phyloP scores from a whole-genome alignment of 768 basidiomycete genomes.

The Lactarius deliciosus region DNA sequence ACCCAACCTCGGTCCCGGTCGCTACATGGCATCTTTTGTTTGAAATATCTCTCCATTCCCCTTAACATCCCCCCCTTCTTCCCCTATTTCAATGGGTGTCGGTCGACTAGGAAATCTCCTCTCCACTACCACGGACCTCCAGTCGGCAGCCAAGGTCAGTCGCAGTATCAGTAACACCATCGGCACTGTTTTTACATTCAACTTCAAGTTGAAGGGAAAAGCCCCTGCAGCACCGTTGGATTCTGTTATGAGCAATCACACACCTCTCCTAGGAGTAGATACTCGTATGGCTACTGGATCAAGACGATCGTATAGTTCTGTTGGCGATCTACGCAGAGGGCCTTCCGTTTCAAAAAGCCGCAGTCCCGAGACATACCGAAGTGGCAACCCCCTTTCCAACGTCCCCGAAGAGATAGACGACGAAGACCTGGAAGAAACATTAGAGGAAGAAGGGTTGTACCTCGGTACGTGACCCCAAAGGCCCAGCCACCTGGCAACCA shows the following conservation, averaged over 20 bases:
- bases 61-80: background rate
- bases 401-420: slow-evolving; percentile 28
- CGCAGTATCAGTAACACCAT: background rate
- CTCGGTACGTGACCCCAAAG: slow-evolving; percentile 22
- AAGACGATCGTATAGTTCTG: slow-evolving; percentile 24
- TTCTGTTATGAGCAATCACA: slow-evolving; percentile 6
- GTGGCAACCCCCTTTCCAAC: slow-evolving; percentile 15
- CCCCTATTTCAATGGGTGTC: slow-evolving; percentile 1
- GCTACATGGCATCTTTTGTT: slow-evolving; percentile 10
- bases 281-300: slow-evolving; percentile 9
- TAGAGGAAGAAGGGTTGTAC: slow-evolving; percentile 27
- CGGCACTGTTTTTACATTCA: background rate
- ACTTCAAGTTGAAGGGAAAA: slow-evolving; percentile 24
- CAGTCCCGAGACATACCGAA: slow-evolving; percentile 24
- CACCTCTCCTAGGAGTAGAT: slow-evolving; percentile 19
- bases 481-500: background rate
- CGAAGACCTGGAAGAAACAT: slow-evolving; percentile 16
- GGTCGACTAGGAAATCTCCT: slow-evolving; percentile 19
- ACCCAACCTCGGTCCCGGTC: background rate
- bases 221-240: slow-evolving; percentile 10
- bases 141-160: slow-evolving; percentile 17
- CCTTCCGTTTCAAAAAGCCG: background rate
- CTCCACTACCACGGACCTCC: background rate
- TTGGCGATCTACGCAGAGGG: slow-evolving; percentile 9
- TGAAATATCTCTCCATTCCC: slow-evolving; percentile 4